phyloP scores from a whole-genome alignment of 805 yeast species.

The Saccharomycopsis babjevae region DNA sequence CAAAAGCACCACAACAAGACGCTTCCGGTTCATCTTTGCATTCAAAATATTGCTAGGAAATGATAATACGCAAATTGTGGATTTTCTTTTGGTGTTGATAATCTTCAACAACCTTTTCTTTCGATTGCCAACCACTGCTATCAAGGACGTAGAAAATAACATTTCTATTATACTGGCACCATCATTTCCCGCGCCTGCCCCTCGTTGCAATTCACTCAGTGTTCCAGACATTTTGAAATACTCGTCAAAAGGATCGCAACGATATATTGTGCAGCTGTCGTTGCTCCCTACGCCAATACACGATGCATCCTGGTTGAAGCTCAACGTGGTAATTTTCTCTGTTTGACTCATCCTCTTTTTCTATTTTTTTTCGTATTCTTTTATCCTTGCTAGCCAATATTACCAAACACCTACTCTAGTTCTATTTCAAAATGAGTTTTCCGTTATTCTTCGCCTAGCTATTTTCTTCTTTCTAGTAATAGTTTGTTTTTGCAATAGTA shows the following conservation, averaged over 20 bases:
- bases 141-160: slow-evolving; percentile 80
- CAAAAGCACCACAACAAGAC: slow-evolving; percentile 65
- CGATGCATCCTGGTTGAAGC: slow-evolving; percentile 84
- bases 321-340: slow-evolving; percentile 33
- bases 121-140: slow-evolving; percentile 75
- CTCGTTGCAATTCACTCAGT: background rate
- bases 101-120: slow-evolving; percentile 57
- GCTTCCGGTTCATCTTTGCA: slow-evolving; percentile 69
- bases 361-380: too few species aligned
- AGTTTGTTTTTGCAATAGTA: too few species aligned
- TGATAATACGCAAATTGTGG: slow-evolving; percentile 75
- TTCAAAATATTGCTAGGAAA: slow-evolving; percentile 69
- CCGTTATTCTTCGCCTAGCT: too few species aligned
- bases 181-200: slow-evolving; percentile 29
- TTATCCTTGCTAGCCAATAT: too few species aligned
- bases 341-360: slow-evolving; percentile 10
- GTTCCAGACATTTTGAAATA: slow-evolving; percentile 34
- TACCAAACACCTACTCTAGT: too few species aligned
- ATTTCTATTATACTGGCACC: slow-evolving; percentile 65
- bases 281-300: slow-evolving; percentile 71
- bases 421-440: too few species aligned
- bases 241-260: slow-evolving; percentile 79
- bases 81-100: slow-evolving; percentile 59
- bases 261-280: slow-evolving; percentile 61
- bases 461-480: too few species aligned